Conservation (phyloP, 257 asterid genomes). For the Jacaranda mimosifolia region DNA sequence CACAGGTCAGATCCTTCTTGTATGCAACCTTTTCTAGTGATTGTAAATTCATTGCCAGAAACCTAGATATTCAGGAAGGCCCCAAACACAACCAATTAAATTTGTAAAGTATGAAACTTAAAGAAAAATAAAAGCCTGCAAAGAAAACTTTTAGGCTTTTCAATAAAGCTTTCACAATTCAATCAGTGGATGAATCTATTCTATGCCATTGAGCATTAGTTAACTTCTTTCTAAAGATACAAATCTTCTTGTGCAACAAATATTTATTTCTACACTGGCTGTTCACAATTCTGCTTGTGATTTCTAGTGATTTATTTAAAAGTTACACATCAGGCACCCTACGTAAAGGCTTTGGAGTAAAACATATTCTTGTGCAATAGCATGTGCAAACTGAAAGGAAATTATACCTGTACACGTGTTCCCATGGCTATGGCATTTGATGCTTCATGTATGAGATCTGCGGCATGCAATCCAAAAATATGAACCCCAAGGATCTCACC, state of each 20-base stretch:
- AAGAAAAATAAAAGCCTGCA: not conserved
- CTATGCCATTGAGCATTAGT: not conserved
- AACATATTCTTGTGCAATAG: not conserved
- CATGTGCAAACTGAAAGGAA: slow-evolving; percentile 28
- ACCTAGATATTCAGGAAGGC: not conserved
- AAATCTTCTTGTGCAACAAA: not conserved
- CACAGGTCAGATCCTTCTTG: not conserved
- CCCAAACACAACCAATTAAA: slow-evolving; percentile 6
- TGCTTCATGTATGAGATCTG: slow-evolving; percentile 96
- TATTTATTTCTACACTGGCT: slow-evolving; percentile 6
- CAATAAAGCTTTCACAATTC: not conserved
- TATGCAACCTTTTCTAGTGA: slow-evolving; percentile 10
- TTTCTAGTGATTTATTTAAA: not conserved
- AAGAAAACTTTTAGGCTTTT: slow-evolving; percentile 3
- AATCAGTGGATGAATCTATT: slow-evolving; percentile 8
- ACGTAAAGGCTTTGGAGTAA: slow-evolving; percentile 12
- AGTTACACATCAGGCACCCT: no score
- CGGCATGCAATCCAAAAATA: slow-evolving; percentile 92
- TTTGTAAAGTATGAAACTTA: not conserved
- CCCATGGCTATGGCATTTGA: slow-evolving; percentile 95
- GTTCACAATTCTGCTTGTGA: not conserved
- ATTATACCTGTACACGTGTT: slow-evolving; percentile 77
- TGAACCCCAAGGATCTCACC: slow-evolving; percentile 98
- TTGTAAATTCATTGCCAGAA: slow-evolving; percentile 2
- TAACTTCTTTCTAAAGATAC: not conserved